These are phyloP conservation scores for Ceratocystis alfenasii DNA, from an alignment of 2,329 filamentous ascomycete genomes.

Conservation along the genomic window DNA sequence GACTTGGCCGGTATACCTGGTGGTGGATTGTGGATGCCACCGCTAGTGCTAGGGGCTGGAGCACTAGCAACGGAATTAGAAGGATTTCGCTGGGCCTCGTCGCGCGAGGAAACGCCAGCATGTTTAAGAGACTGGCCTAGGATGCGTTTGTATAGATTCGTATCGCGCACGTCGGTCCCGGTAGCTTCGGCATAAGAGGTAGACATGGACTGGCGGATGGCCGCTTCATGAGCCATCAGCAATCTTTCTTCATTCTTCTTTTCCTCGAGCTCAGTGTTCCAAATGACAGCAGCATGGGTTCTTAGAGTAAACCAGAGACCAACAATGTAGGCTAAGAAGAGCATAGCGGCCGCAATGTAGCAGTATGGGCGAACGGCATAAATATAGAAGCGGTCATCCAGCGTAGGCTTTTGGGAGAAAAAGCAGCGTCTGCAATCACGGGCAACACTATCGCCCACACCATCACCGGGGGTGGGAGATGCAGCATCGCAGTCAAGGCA, in stretches of 20 bases:
- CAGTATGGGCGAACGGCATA: conserved; percentile 89
- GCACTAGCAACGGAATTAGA: conserved; percentile 34
- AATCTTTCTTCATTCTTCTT: conserved; percentile 51
- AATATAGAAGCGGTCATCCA: conserved; percentile 79
- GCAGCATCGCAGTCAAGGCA: conserved; percentile 55
- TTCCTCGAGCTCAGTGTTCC: conserved; percentile 74
- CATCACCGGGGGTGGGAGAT: conserved; percentile 29
- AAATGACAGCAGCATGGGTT: conserved; percentile 93
- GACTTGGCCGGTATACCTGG: conserved; percentile 37
- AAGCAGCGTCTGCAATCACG: conserved; percentile 86
- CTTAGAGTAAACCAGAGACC: conserved; percentile 90
- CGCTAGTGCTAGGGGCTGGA: conserved; percentile 24
- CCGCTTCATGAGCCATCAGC: conserved; percentile 20
- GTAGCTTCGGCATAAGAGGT: conserved; percentile 35
- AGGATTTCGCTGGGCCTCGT: conserved; percentile 33
- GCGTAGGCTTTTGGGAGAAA: conserved; percentile 74
- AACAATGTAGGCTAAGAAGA: conserved; percentile 89
- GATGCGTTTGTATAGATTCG: conserved; percentile 84
- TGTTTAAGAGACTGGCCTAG: conserved; percentile 81
- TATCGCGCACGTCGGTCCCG: conserved; percentile 65
- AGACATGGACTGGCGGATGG: conserved; percentile 12
- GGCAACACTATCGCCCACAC: conserved; percentile 29
- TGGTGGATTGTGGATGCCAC: conserved; percentile 26
- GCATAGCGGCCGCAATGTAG: conserved; percentile 69
- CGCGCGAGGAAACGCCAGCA: conserved; percentile 45